These are phyloP conservation scores for Tritrichomonas musculus DNA, from an alignment of 208 protist species.

Conservation along the genomic window DNA sequence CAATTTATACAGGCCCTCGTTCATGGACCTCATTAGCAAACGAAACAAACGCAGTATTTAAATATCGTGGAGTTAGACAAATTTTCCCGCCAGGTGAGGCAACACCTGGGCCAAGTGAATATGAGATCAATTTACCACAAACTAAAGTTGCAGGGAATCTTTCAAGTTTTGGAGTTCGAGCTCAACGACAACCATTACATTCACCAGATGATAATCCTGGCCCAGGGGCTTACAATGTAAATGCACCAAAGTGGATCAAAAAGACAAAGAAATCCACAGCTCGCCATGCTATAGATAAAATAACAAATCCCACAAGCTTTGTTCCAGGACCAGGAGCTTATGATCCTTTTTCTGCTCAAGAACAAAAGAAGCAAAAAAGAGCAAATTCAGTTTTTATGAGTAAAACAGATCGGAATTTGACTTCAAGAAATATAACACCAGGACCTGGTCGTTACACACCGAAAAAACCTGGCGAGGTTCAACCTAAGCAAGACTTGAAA, in stretches of 20 bases:
- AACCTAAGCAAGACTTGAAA: too few relatives aligned
- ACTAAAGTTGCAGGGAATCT: background rate
- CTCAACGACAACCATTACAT: too few relatives aligned
- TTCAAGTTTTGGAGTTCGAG: background rate
- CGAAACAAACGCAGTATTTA: background rate
- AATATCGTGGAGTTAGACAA: background rate
- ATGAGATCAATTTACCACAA: background rate
- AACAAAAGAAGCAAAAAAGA: background rate
- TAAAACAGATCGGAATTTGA: too few relatives aligned
- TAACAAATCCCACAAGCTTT: background rate
- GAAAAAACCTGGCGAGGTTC: too few relatives aligned
- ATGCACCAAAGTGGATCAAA: background rate
- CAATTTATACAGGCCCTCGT: background rate
- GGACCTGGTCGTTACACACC: background rate
- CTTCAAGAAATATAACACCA: background rate
- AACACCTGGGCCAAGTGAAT: background rate
- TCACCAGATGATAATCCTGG: constrained; percentile 10
- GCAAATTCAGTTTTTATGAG: background rate
- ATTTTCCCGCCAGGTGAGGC: background rate
- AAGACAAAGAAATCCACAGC: background rate
- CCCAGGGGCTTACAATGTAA: background rate
- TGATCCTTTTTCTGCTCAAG: background rate
- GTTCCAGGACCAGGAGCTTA: background rate
- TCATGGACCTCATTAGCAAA: background rate
- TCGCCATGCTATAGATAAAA: background rate